Evolutionary conservation across 1,139 yeast species (phyloP).

Genomic region (Yamadazyma triangularis): DNA sequence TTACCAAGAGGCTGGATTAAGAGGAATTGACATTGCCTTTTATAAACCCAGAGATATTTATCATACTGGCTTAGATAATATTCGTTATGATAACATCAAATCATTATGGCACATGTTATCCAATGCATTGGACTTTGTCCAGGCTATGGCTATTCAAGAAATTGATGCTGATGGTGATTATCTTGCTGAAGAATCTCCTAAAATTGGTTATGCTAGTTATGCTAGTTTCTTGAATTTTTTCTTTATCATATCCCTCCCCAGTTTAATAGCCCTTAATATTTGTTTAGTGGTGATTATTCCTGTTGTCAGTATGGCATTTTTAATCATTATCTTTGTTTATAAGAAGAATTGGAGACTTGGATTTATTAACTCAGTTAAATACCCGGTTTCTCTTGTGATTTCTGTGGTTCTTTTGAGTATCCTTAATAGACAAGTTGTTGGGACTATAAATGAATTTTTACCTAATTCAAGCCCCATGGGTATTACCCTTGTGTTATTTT

Average conservation of each 20-base stretch:
- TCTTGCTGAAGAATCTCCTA: constrained; percentile 3
- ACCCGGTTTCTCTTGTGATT: constrained; percentile 50
- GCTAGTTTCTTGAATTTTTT: constrained; percentile 61
- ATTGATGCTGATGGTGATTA: constrained; percentile 35
- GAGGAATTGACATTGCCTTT: constrained; percentile 74
- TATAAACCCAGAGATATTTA: constrained; percentile 71
- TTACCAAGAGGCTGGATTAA: constrained; percentile 54
- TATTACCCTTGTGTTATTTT: constrained; percentile 35
- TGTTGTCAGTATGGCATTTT: constrained; percentile 42
- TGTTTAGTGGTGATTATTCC: constrained; percentile 53
- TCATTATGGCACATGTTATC: constrained; percentile 83
- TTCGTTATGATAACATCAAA: constrained; percentile 55
- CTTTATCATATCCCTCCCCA: constrained; percentile 47
- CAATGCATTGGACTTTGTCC: constrained; percentile 56
- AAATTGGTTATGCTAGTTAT: constrained; percentile 48
- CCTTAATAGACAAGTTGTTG: constrained; percentile 26
- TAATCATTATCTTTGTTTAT: constrained; percentile 41
- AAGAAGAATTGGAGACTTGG: constrained; percentile 48
- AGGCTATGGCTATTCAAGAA: constrained; percentile 34
- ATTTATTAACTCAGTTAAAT: constrained; percentile 38
- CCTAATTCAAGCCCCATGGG: constrained; percentile 50
- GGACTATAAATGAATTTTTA: constrained; percentile 47
- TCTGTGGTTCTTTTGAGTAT: constrained; percentile 36
- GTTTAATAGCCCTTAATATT: constrained; percentile 45
- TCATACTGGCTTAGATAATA: constrained; percentile 74